phyloP scores from a whole-genome alignment of 768 basidiomycete genomes.

The Calocybe indica region DNA sequence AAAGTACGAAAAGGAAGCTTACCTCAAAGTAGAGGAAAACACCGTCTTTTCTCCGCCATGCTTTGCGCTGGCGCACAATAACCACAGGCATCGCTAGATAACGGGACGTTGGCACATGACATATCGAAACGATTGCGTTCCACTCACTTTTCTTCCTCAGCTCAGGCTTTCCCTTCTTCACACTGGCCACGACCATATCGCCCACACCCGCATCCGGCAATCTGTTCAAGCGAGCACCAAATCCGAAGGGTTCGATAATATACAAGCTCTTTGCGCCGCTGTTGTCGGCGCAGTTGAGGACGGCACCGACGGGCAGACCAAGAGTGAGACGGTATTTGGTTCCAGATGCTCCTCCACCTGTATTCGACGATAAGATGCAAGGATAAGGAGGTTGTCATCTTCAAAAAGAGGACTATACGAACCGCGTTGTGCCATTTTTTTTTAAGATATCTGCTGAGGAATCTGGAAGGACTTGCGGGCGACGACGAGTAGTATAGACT shows the following conservation, averaged over 20 bases:
- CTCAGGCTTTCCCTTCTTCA: constrained; percentile 99
- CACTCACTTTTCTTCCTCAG: constrained; percentile 95
- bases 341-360: constrained; percentile 68
- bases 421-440: constrained; percentile 34
- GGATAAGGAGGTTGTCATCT: neutral
- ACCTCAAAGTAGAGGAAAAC: constrained; percentile 99
- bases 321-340: constrained; percentile 96
- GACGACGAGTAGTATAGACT: constrained; percentile 11
- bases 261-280: constrained; percentile 95
- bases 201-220: constrained; percentile 94
- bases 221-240: constrained; percentile 95
- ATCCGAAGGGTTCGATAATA: constrained; percentile 93
- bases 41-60: constrained; percentile 97
- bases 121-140: neutral
- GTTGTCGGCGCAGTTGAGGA: constrained; percentile 98
- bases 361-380: neutral
- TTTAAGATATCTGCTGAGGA: constrained; percentile 22
- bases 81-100: constrained; percentile 89
- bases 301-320: constrained; percentile 91
- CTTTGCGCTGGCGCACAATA: constrained; percentile 95
- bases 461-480: constrained; percentile 10
- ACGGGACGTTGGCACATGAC: neutral
- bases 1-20: constrained; percentile 13
- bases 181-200: constrained; percentile 93
- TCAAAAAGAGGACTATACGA: constrained; percentile 4